Base-by-base conservation (phyloP, 2,329 filamentous ascomycete genomes). In the Venturia aucupariae region DNA sequence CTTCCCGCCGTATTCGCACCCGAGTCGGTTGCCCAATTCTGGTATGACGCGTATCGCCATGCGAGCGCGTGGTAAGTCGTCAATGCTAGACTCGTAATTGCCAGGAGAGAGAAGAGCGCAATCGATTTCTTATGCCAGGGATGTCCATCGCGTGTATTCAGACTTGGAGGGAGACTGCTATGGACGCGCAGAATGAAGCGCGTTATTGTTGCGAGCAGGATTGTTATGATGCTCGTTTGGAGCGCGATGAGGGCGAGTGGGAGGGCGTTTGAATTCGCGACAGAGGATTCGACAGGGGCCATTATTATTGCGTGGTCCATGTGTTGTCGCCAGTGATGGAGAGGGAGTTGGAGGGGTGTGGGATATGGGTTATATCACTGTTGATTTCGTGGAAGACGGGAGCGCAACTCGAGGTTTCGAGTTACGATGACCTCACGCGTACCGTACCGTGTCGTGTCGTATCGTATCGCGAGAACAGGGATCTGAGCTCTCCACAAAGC, bases 41-140 rank as follows among this genome's bases (percentile, higher is more conserved):
- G 72, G 71, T 84, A 84, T 3, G 80, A 82, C 22, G 80, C 70
- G 5, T 74, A 72, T 61, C 78, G 78, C 69, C 80, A 80, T 38
- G 71, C 69, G 42, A 78, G 71, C 57, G 76, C 75, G 67, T 80
- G 78, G 67, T 79, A 80, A 3, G 74, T 74, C 4, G 80, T 77
- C 1, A 75, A 71, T 1, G 71, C 71, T 32, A 84, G 70, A 64
- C 81, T 81, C n/a, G 78, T 64, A 30, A 77, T 61, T 6, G 80
- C 77, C n/a, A 84, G 73, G 30, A 72, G 61, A 0, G 75, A 72
- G 71, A 84, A 82, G 27, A 77, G 62, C 35, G 70, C 65, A 41
- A 72, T 72, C 67, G 73, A 67, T 63, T 71, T 71, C 44, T 70
- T 71, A 64, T 75, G 73, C 35, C 69, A 51, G 2, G 71, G 65